Evolutionary conservation across 768 basidiomycete genomes (phyloP).

Genomic region (Porpolomopsis calyptriformis): DNA sequence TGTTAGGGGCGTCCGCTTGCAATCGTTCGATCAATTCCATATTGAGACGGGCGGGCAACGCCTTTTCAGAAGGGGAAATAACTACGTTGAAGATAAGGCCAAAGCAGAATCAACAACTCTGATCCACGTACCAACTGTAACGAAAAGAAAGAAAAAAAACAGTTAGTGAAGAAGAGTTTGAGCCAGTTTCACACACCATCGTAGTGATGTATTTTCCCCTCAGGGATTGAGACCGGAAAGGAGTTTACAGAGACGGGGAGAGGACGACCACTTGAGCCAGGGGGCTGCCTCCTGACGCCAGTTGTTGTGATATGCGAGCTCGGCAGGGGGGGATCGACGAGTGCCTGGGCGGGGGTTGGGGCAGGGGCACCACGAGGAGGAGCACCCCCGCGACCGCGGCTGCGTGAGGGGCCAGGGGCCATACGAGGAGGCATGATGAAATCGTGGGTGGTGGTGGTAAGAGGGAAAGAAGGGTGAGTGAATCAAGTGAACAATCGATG

Average conservation of each 20-base stretch:
- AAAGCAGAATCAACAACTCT: neutral
- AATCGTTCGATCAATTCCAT: conserved; percentile 58
- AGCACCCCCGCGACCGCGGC: conserved; percentile 25
- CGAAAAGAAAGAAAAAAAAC: conserved; percentile 3
- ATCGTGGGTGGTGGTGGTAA: neutral
- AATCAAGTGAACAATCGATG: conserved; percentile 5
- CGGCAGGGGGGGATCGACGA: conserved; percentile 18
- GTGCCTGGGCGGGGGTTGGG: conserved; percentile 9
- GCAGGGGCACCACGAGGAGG: conserved; percentile 16
- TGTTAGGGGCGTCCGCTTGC: conserved; percentile 49
- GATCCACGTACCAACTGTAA: conserved; percentile 33
- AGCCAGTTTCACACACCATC: conserved; percentile 43
- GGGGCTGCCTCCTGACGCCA: conserved; percentile 60
- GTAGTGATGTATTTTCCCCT: conserved; percentile 62
- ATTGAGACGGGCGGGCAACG: conserved; percentile 54
- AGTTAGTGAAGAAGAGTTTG: conserved; percentile 5
- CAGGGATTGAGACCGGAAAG: conserved; percentile 51
- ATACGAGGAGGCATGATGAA: conserved; percentile 31
- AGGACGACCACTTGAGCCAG: conserved; percentile 43
- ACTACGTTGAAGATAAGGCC: conserved; percentile 24
- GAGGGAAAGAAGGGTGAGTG: conserved; percentile 11
- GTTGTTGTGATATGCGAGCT: conserved; percentile 38
- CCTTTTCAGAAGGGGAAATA: conserved; percentile 60
- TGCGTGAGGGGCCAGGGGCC: conserved; percentile 13
- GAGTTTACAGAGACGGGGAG: conserved; percentile 45